Evolutionary conservation across 345 rosid genomes (phyloP), one percentile per base, ranked within the genome.

Genomic region (Angophora floribunda): DNA sequence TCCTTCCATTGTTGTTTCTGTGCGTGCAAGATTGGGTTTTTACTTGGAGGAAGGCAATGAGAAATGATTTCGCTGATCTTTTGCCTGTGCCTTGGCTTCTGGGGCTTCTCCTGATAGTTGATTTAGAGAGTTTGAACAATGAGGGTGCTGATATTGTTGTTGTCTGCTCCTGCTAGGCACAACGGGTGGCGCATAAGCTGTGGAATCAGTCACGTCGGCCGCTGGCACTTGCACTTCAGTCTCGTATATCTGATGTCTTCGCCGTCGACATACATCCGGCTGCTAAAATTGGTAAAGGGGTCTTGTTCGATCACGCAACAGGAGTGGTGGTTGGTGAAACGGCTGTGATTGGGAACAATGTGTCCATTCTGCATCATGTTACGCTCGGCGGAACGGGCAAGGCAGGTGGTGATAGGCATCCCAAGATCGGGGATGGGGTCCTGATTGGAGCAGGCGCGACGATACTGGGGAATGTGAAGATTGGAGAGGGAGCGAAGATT

Each of bases 221-320:
- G 8, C 92, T 98, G 57, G 99, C 99, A 1, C 90, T 98, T 84
- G 99, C 99, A 3, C 93, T 98, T 10, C 98, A 98, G 90, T 97
- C 98, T n/a, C 95, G 99, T 30, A 92, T 98, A 86, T 94, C 99
- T 13, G 99, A 98, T 87, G 99, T 97, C 24, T 98, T 98, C 84
- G 96, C 99, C 0, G 96, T 98, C 4, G 99, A 98, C 89, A 97
- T 98, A 86, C 99, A 98, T 86, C 99, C 99, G 8, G 99, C 98
- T 0, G 99, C 99, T 3, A 96, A 86, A 92, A 96, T 98, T 5
- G 98, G 99, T 9, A 96, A 97, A 90, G 99, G 99, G 5, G 88
- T 96, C 87, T 89, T 98, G 90, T 94, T 98, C 6, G 99, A 97
- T 90, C 99, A 98, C 49, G 99, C 99, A 2, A 98, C 99, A 0